Evolutionary conservation across 179 eudicot genomes (phyloP).

Genomic region (Amaranthus tricolor): DNA sequence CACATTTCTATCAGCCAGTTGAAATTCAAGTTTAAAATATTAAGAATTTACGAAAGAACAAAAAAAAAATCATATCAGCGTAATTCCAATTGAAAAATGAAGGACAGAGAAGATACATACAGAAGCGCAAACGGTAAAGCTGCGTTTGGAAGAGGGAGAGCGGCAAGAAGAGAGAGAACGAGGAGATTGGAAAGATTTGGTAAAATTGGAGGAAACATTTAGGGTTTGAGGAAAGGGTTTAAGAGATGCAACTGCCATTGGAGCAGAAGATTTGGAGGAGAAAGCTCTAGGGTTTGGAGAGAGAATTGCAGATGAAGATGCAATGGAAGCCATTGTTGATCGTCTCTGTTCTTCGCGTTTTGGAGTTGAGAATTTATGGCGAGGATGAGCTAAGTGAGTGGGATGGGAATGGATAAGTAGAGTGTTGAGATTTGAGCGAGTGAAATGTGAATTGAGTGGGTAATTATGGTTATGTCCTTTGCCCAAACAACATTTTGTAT

Average conservation of each 20-base stretch:
- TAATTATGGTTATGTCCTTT: no score
- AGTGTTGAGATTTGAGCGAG: not conserved
- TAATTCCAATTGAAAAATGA: not conserved
- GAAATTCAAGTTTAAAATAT: not conserved
- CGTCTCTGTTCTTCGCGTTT: slow-evolving; percentile 11
- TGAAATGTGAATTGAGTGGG: no score
- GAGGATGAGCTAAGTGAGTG: slow-evolving; percentile 1
- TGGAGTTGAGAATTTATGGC: not conserved
- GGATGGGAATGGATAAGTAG: slow-evolving; percentile 26
- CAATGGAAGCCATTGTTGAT: slow-evolving; percentile 49
- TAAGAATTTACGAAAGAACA: not conserved
- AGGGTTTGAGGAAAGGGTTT: slow-evolving; percentile 33
- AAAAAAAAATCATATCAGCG: not conserved
- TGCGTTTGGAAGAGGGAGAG: slow-evolving; percentile 33
- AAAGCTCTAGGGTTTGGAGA: slow-evolving; percentile 39
- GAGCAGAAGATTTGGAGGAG: slow-evolving; percentile 14
- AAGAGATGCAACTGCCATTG: slow-evolving; percentile 4
- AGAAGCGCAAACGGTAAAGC: slow-evolving; percentile 50
- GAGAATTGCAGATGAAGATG: slow-evolving; percentile 53
- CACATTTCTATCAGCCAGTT: not conserved
- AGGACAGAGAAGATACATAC: not conserved
- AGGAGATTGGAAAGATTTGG: slow-evolving; percentile 27
- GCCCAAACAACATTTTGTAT: no score
- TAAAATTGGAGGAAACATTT: slow-evolving; percentile 37
- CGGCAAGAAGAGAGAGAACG: slow-evolving; percentile 38